Base-by-base conservation (phyloP, 495 filamentous ascomycete species). In the Polyplosphaeria fusca region DNA sequence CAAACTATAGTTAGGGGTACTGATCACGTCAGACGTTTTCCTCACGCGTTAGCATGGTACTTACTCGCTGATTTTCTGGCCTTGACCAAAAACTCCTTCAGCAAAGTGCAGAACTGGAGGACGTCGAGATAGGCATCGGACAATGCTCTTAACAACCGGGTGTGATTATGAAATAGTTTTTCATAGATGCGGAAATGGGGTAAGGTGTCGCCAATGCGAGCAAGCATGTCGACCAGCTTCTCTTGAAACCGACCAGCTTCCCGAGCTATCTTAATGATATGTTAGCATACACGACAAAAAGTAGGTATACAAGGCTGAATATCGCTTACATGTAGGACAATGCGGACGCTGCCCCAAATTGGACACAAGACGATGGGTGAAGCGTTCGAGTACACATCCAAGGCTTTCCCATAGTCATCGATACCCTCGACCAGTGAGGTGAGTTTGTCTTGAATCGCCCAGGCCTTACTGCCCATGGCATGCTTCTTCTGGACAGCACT, bases 311-410 rank as follows among this genome's bases (percentile, higher is more conserved):
- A n/a, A n/a, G n/a, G n/a, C n/a, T 22, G 23, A 22, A 35, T n/a
- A n/a, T n/a, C n/a, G n/a, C 59, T 47, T 53, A 72, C 63, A 38
- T 72, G 67, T 2, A 77, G 52, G 18, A 76, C 44, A 12, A 77
- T 65, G 24, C 73, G 41, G 19, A 77, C 48, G 20, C 72, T 70
- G 0, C 73, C 75, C 75, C 74, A 77, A 14, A 77, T 55, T 5
- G 74, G 72, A n/a, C 64, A 58, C 25, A 77, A 40, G 5, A 71
- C 62, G 2, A 67, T 30, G 12, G 72, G 54, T 19, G 60, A 69
- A 1, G 70, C 59, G 43, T 75, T 73, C 1, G 69, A 43, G 38
- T 67, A 65, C 5, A 71, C 66, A 61, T 77, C 72, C 0, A 75
- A 38, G n/a, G 70, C 70, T 41, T 64, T 58, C 3, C 74, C 71